Percentiles rank a stretch among this genome's conserved stretches.
phyloP scores from a whole-genome alignment of 345 rosid genomes.

The Hibiscus syriacus region DNA sequence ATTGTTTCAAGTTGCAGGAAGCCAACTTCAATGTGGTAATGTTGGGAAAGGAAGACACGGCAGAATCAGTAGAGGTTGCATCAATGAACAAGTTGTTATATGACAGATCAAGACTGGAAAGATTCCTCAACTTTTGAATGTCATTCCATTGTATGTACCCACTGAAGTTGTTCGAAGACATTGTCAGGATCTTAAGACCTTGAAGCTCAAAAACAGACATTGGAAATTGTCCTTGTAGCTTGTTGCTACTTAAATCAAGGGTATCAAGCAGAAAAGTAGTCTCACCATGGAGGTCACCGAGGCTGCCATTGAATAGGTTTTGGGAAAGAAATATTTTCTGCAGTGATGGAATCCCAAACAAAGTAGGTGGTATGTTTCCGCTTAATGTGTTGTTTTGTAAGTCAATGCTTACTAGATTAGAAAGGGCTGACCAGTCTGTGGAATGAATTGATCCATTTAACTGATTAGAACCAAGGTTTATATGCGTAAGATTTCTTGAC shows the following conservation, averaged over 20 bases:
- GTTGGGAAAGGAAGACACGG: background rate
- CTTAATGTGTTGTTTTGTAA: slow-evolving; percentile 20
- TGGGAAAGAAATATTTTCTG: slow-evolving; percentile 7
- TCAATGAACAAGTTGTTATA: slow-evolving; percentile 26
- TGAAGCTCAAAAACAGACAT: background rate
- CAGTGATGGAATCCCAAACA: slow-evolving; percentile 12
- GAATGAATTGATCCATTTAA: slow-evolving; percentile 23
- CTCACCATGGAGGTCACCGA: background rate
- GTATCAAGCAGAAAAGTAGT: slow-evolving; percentile 15
- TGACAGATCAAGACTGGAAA: slow-evolving; percentile 38
- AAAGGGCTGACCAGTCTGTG: slow-evolving; percentile 20
- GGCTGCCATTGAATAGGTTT: slow-evolving; percentile 25
- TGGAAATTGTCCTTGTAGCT: background rate
- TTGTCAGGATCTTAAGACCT: background rate
- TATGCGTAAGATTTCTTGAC: slow-evolving; percentile 18
- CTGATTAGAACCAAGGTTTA: slow-evolving; percentile 28
- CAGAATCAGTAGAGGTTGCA: background rate
- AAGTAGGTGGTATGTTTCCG: slow-evolving; percentile 26
- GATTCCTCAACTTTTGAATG: slow-evolving; percentile 21
- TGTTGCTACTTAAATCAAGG: slow-evolving; percentile 37
- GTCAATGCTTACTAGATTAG: slow-evolving; percentile 23
- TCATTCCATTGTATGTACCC: slow-evolving; percentile 18
- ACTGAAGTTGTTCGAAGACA: slow-evolving; percentile 35
- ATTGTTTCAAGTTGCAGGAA: slow-evolving; percentile 27
- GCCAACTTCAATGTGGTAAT: slow-evolving; percentile 30